These are phyloP conservation scores for Groenewaldozyma auringiensis DNA, from an alignment of 1,139 yeast genomes.

Conservation along the genomic window DNA sequence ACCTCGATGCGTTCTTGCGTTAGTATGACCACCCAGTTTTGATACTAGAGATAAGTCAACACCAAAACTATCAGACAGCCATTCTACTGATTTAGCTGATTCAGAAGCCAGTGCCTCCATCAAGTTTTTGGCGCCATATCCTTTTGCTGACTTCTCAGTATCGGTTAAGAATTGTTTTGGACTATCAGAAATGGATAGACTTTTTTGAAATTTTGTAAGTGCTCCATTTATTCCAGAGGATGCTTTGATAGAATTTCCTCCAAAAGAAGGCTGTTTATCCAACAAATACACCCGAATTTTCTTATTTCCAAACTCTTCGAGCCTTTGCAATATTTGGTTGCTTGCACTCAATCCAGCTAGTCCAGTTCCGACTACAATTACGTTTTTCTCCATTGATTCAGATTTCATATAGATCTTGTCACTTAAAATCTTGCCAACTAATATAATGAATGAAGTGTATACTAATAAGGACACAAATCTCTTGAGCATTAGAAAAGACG, in stretches of 20 bases:
- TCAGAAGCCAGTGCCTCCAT: conserved; percentile 45
- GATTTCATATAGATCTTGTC: too few species aligned
- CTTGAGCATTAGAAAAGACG: not conserved
- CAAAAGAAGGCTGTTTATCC: conserved; percentile 43
- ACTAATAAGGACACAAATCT: not conserved
- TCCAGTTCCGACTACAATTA: conserved; percentile 69
- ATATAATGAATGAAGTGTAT: not conserved
- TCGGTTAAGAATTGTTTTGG: conserved; percentile 56
- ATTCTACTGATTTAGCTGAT: conserved; percentile 49
- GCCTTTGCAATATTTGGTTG: conserved; percentile 44
- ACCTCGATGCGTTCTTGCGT: conserved; percentile 68
- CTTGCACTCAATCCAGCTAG: conserved; percentile 75
- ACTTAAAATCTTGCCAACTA: not conserved
- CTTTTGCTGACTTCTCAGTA: conserved; percentile 58
- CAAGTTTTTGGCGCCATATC: conserved; percentile 48
- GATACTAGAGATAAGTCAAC: conserved; percentile 60
- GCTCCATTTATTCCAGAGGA: conserved; percentile 81
- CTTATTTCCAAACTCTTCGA: conserved; percentile 37
- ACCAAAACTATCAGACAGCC: conserved; percentile 59
- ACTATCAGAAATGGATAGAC: conserved; percentile 44
- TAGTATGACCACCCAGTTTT: conserved; percentile 68
- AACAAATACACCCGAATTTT: conserved; percentile 42
- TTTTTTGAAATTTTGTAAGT: conserved; percentile 49
- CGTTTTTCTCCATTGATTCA: not conserved
- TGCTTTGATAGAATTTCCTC: conserved; percentile 63